Base-by-base conservation (phyloP, 106 monocot genomes). In the Allium sativum region DNA sequence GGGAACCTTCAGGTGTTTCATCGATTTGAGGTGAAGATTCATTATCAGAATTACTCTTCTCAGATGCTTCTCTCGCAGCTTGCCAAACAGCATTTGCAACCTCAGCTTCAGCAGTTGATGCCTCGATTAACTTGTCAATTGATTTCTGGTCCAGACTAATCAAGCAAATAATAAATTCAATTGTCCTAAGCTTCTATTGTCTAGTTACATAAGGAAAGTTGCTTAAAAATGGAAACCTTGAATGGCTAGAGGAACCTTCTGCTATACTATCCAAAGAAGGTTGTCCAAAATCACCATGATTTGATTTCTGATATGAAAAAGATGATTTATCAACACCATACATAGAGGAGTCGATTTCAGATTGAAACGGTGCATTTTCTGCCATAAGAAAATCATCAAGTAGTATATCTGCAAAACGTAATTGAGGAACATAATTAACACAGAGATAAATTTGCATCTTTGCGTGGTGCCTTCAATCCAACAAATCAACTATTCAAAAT, bases 311-410 rank as follows among this genome's bases (percentile, higher is more conserved):
- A 66, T 67, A 54, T 13, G 19, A 61, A 69, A 71, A 67, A 40
- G 68, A 63, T 11, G 55, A 66, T 56, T 59, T 73, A 41, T 78
- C 68, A 62, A 48, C 18, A 44, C 53, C 58, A 61, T 81, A 77
- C 68, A 82, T 84, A 18, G 78, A 75, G 48, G 84, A 78, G 76
- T 57, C 69, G 14, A 77, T 76, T 68, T 96, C 96, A 61, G 82
- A 82, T 57, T 81, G 81, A 61, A 68, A 64, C 62, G 87, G 87
- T 45, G 87, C 73, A 80, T 88, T 88, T 51, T 96, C 96, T 10
- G 96, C 91, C 66, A 90, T 80, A 62, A 96, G 76, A 73, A 96
- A 67, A 84, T 88, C 96, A 44, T 65, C 84, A 40, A 96, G 87
- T 47, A 87, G 74, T 12, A 82, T 50, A 74, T 96, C 96, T 96